Percentiles rank a stretch among this genome's conserved stretches.
Conservation (phyloP, 306 rosid species). For the Lathyrus tuberosus region DNA sequence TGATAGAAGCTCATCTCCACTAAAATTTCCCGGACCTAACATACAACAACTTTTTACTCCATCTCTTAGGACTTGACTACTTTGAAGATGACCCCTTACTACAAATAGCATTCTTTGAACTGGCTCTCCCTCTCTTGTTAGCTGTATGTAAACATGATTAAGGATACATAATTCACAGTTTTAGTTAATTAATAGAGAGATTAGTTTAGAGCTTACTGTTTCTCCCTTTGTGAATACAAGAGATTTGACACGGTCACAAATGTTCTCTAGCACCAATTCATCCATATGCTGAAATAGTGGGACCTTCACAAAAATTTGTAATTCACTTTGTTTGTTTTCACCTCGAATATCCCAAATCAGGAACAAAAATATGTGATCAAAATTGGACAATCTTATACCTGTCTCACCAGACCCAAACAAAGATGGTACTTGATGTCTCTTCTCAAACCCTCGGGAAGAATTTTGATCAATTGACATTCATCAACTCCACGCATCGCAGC, state of each 20-base stretch:
- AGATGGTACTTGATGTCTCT: slow-evolving; percentile 94
- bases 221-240: slow-evolving; percentile 92
- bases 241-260: slow-evolving; percentile 94
- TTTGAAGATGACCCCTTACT: slow-evolving; percentile 91
- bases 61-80: slow-evolving; percentile 83
- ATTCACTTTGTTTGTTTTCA: not conserved
- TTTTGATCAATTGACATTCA: slow-evolving; percentile 73
- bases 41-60: slow-evolving; percentile 90
- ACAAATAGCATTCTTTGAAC: slow-evolving; percentile 93
- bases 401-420: slow-evolving; percentile 85
- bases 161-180: not conserved
- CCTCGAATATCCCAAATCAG: not conserved
- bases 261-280: slow-evolving; percentile 83
- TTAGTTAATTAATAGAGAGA: too few relatives aligned
- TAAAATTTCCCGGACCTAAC: slow-evolving; percentile 95
- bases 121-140: slow-evolving; percentile 87
- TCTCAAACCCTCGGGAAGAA: slow-evolving; percentile 87
- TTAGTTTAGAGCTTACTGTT: slow-evolving; percentile 58
- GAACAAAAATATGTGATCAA: not conserved
- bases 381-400: slow-evolving; percentile 44
- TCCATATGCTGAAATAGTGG: slow-evolving; percentile 96
- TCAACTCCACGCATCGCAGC: slow-evolving; percentile 94
- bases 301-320: slow-evolving; percentile 51
- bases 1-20: slow-evolving; percentile 89
- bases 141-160: slow-evolving; percentile 43